Conservation (phyloP, 2,329 filamentous ascomycete species). For the Venturia nashicola region DNA sequence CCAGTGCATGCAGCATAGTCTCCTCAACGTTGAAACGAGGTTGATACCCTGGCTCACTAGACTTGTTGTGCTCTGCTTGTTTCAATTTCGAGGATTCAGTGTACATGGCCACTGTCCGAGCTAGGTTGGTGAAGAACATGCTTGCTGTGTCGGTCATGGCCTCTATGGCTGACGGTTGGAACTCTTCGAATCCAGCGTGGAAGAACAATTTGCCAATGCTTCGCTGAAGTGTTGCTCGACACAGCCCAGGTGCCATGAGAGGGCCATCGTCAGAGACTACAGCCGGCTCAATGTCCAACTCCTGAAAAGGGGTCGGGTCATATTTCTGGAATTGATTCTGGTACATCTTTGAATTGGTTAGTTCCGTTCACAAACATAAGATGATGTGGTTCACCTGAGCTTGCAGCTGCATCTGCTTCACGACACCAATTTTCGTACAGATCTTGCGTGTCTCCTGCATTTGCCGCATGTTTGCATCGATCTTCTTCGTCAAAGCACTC, state of each 20-base stretch:
- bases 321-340: slow-evolving; percentile 98
- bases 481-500: slow-evolving; percentile 61
- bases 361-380: slow-evolving; percentile 30
- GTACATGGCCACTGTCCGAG: slow-evolving; percentile 68
- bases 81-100: slow-evolving; percentile 38
- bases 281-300: slow-evolving; percentile 77
- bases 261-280: slow-evolving; percentile 82
- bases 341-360: slow-evolving; percentile 45
- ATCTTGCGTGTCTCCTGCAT: slow-evolving; percentile 96
- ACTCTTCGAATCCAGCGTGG: slow-evolving; percentile 91
- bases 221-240: slow-evolving; percentile 72
- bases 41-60: slow-evolving; percentile 36
- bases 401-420: slow-evolving; percentile 99
- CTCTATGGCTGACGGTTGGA: slow-evolving; percentile 88
- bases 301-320: slow-evolving; percentile 76
- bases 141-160: slow-evolving; percentile 78
- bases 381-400: slow-evolving; percentile 49
- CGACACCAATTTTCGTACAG: slow-evolving; percentile 90
- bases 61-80: slow-evolving; percentile 19
- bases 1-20: slow-evolving; percentile 71
- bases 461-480: slow-evolving; percentile 84
- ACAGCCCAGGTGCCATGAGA: slow-evolving; percentile 72
- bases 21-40: slow-evolving; percentile 72
- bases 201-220: slow-evolving; percentile 93
- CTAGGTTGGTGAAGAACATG: slow-evolving; percentile 80